phyloP scores from a whole-genome alignment of 257 asterid genomes.

The Phtheirospermum japonicum region DNA sequence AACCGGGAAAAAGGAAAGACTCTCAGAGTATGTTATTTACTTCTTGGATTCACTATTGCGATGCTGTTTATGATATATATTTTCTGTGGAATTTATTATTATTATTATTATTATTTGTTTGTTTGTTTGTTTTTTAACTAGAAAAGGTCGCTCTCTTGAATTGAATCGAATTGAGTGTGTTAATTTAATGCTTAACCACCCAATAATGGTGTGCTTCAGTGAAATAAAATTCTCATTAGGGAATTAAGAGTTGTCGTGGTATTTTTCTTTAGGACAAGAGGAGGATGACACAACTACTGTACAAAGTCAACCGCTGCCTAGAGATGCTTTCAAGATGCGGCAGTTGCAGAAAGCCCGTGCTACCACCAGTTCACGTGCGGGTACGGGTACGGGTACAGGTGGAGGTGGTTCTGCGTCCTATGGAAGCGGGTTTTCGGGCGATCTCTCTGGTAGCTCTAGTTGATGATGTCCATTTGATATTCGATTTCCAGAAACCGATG shows the following conservation, averaged over 20 bases:
- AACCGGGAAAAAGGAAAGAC: conserved; percentile 73
- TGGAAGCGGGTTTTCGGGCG: conserved; percentile 95
- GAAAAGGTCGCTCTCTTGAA: too few relatives aligned
- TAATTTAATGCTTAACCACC: too few relatives aligned
- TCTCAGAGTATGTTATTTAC: conserved; percentile 33
- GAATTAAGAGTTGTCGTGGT: too few relatives aligned
- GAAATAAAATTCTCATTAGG: too few relatives aligned
- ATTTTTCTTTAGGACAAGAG: conserved; percentile 53
- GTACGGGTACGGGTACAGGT: conserved; percentile 43
- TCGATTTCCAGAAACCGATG: not conserved
- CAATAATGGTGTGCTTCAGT: too few relatives aligned
- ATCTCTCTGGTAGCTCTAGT: conserved; percentile 76
- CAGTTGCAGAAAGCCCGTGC: conserved; percentile 76
- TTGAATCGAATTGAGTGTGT: too few relatives aligned
- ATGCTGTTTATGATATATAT: not conserved
- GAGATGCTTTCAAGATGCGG: conserved; percentile 82
- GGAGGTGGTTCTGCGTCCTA: conserved; percentile 84
- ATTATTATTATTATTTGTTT: not conserved
- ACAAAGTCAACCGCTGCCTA: conserved; percentile 84
- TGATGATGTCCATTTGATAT: too few relatives aligned
- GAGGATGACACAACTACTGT: conserved; percentile 61
- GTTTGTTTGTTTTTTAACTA: too few relatives aligned
- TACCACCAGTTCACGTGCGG: conserved; percentile 38
- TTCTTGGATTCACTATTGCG: not conserved
- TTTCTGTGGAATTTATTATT: not conserved